These are phyloP conservation scores for Entomortierella beljakovae DNA, from an alignment of 192 early-diverging fungal genomes.

Conservation along the genomic window DNA sequence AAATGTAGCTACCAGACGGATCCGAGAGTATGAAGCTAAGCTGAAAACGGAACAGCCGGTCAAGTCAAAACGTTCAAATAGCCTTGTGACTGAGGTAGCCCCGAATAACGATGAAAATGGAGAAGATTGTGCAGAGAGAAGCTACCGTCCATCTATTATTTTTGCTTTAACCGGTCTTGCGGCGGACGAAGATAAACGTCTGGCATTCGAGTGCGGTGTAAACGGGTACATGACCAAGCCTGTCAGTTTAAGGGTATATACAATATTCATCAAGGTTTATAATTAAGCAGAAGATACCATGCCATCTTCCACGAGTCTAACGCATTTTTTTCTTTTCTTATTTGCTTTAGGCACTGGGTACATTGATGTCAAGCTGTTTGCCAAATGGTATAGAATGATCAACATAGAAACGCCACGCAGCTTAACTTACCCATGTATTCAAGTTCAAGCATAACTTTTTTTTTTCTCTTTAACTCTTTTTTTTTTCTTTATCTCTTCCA, in stretches of 20 bases:
- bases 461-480: slow-evolving; percentile 8
- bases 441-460: not conserved
- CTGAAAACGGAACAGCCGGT: slow-evolving; percentile 12
- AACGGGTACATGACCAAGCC: slow-evolving; percentile 62
- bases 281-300: no score
- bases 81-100: not conserved
- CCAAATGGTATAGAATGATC: slow-evolving; percentile 4
- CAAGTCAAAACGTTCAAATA: not conserved
- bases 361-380: slow-evolving; percentile 16
- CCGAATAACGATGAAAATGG: not conserved
- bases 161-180: slow-evolving; percentile 61
- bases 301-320: not conserved
- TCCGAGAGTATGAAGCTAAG: slow-evolving; percentile 58
- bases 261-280: not conserved
- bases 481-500: not conserved
- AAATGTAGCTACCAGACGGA: slow-evolving; percentile 54
- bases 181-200: slow-evolving; percentile 50
- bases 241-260: slow-evolving; percentile 54
- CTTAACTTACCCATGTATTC: not conserved
- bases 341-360: slow-evolving; percentile 16
- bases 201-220: slow-evolving; percentile 59
- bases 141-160: slow-evolving; percentile 47
- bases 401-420: no score
- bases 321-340: not conserved
- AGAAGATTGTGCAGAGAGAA: not conserved